These are phyloP conservation scores for Pseudocercospora cruenta DNA, from an alignment of 2,329 filamentous ascomycete genomes.

Conservation along the genomic window DNA sequence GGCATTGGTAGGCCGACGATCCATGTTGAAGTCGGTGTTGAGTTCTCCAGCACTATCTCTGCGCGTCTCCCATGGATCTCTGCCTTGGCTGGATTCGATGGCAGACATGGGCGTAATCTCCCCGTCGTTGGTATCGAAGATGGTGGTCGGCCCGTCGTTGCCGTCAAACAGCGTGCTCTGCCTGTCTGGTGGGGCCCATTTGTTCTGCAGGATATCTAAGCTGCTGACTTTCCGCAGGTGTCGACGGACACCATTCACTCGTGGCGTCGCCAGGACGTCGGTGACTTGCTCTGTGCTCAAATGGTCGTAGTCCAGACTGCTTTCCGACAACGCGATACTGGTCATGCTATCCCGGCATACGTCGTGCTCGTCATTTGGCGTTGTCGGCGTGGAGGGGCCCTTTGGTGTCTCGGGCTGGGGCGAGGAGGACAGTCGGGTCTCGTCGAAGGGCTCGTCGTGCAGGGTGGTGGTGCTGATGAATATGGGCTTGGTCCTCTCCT, in stretches of 20 bases:
- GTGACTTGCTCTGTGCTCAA: conserved; percentile 36
- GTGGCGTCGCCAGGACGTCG: conserved; percentile 38
- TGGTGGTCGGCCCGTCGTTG: conserved; percentile 16
- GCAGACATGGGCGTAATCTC: conserved; percentile 27
- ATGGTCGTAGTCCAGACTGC: conserved; percentile 38
- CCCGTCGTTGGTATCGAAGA: conserved; percentile 3
- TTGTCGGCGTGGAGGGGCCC: conserved; percentile 21
- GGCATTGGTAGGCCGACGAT: conserved; percentile 19
- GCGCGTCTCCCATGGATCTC: conserved; percentile 8
- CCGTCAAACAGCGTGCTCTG: conserved; percentile 38
- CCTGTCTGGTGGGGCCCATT: conserved; percentile 31
- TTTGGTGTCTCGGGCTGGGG: conserved; percentile 26
- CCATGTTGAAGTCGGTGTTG: conserved; percentile 5
- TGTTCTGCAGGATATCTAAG: conserved; percentile 39
- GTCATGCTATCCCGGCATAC: conserved; percentile 35
- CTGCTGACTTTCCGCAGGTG: conserved; percentile 38
- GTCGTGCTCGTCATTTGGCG: conserved; percentile 25
- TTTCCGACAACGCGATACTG: conserved; percentile 37
- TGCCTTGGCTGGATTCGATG: conserved; percentile 17
- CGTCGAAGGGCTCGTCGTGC: conserved; percentile 26
- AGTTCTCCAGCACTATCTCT: conserved; percentile 17
- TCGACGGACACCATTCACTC: conserved; percentile 29
- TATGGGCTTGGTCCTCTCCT: conserved; percentile 21
- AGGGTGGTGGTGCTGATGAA: conserved; percentile 27
- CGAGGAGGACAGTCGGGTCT: conserved; percentile 19